Base-by-base conservation (phyloP, 176 grass and related monocot species). In the Zoysia pacifica region DNA sequence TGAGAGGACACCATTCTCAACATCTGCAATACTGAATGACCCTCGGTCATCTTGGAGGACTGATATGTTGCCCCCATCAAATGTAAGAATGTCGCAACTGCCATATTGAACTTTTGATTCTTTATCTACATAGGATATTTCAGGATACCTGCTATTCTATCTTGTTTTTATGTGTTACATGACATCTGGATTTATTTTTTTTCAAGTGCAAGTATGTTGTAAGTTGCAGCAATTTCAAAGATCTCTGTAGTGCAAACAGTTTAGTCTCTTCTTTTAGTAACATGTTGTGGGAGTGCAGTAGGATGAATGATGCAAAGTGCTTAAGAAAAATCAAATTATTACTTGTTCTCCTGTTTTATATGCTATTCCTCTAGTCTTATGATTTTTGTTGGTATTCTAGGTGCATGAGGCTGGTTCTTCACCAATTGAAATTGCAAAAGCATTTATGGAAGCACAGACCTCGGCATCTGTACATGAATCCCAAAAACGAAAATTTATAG, bases 391-490 rank as follows among this genome's bases (percentile, higher is more conserved):
- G 42, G 15, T 48, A 56, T 91, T 76, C 4, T 86, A 93, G 91
- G 88, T 48, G 56, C 70, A 73, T 61, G 82, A 81, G 59, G 71
- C 59, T 81, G 62, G 73, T 72, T 84, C 82, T 73, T 93, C 88
- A 65, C 88, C 91, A 45, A 68, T 88, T 74, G 91, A 93, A 86
- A 87, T 93, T 88, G 91, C 91, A 60, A 90, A 80, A 77, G 85
- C 91, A 64, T 93, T 78, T 82, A 90, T 93, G 85, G 76, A 86
- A 86, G 78, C 87, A 16, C 75, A 80, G 48, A 80, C 41, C 9
- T 77, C 82, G 62, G 79, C 75, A 58, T 90, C 47, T 83, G 76
- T 77, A 40, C 85, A 74, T 3, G 70, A 80, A 49, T 88, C 75
- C 47, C 85, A 67, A 73, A 76, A 52, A 28, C 63, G 75, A 68